Conservation (phyloP, 2,329 filamentous ascomycete genomes). For the Pseudocercospora fijiensis region DNA sequence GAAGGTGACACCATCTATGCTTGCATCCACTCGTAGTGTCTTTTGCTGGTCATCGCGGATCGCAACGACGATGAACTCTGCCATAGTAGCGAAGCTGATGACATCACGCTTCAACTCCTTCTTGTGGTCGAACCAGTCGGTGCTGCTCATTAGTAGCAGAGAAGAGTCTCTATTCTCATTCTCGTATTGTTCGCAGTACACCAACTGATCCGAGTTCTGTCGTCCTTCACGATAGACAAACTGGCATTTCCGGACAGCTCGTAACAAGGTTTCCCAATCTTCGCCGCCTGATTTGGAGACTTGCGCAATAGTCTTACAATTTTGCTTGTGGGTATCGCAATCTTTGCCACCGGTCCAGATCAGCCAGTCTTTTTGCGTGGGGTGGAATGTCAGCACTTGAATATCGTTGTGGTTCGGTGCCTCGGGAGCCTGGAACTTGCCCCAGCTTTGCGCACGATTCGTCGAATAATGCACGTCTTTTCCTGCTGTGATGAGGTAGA, state of each 20-base stretch:
- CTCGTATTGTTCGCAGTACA: conserved; percentile 63
- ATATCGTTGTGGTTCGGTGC: conserved; percentile 53
- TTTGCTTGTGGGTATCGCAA: conserved; percentile 57
- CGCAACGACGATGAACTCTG: conserved; percentile 91
- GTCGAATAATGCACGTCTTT: conserved; percentile 75
- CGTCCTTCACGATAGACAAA: conserved; percentile 70
- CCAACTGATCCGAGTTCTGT: conserved; percentile 60
- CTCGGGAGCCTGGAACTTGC: conserved; percentile 69
- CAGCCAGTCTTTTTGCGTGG: conserved; percentile 81
- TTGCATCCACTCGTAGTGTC: conserved; percentile 74
- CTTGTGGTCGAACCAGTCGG: conserved; percentile 73
- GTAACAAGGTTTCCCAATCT: conserved; percentile 71
- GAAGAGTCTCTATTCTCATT: conserved; percentile 53
- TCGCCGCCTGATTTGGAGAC: conserved; percentile 74
- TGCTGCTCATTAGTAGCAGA: conserved; percentile 70
- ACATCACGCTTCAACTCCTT: conserved; percentile 67
- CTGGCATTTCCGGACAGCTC: conserved; percentile 77
- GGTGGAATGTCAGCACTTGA: conserved; percentile 74
- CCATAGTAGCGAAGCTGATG: conserved; percentile 88
- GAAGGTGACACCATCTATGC: conserved; percentile 79
- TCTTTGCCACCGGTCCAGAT: conserved; percentile 78
- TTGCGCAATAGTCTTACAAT: conserved; percentile 73
- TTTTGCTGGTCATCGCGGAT: conserved; percentile 64
- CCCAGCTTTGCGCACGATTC: conserved; percentile 72
- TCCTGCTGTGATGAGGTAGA: conserved; percentile 76